Evolutionary conservation across 2,329 filamentous ascomycete species (phyloP).

Genomic region (Neocucurbitaria cava): DNA sequence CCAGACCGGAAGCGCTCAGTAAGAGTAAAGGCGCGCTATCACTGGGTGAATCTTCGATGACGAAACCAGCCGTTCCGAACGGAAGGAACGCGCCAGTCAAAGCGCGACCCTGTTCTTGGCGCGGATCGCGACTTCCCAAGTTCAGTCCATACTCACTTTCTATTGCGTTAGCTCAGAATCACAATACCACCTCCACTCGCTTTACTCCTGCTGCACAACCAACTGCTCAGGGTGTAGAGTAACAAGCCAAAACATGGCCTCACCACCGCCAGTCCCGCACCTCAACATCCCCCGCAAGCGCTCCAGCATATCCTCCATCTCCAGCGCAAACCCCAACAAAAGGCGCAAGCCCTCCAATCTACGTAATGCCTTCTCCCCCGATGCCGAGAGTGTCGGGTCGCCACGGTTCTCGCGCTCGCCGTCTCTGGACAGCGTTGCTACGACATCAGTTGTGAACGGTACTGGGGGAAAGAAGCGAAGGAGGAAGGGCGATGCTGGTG

Average conservation of each 20-base stretch:
- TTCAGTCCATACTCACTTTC: not conserved
- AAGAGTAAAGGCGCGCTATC: slow-evolving; percentile 7
- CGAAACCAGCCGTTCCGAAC: slow-evolving; percentile 30
- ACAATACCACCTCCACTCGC: too few relatives aligned
- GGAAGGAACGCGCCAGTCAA: slow-evolving; percentile 20
- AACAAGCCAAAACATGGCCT: slow-evolving; percentile 60
- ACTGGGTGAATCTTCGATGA: slow-evolving; percentile 26
- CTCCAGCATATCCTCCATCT: slow-evolving; percentile 61
- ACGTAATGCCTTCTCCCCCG: slow-evolving; percentile 80
- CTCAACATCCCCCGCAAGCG: slow-evolving; percentile 69
- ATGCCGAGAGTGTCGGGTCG: slow-evolving; percentile 55
- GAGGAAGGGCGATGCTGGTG: slow-evolving; percentile 29
- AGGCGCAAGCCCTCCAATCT: slow-evolving; percentile 77
- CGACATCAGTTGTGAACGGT: slow-evolving; percentile 53
- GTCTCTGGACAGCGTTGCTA: slow-evolving; percentile 67
- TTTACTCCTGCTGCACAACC: too few relatives aligned
- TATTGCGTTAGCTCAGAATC: too few relatives aligned
- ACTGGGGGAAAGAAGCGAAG: slow-evolving; percentile 64
- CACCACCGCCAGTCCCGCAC: slow-evolving; percentile 61
- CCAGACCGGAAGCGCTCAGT: slow-evolving; percentile 18
- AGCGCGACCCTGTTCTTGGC: slow-evolving; percentile 16
- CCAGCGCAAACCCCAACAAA: slow-evolving; percentile 55
- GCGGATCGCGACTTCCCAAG: slow-evolving; percentile 18
- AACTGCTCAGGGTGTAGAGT: not conserved
- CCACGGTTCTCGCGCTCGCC: slow-evolving; percentile 69